Percentiles rank a stretch among this genome's conserved stretches.
phyloP scores from a whole-genome alignment of 2,329 filamentous ascomycete genomes.

The Epichloe uncinata region DNA sequence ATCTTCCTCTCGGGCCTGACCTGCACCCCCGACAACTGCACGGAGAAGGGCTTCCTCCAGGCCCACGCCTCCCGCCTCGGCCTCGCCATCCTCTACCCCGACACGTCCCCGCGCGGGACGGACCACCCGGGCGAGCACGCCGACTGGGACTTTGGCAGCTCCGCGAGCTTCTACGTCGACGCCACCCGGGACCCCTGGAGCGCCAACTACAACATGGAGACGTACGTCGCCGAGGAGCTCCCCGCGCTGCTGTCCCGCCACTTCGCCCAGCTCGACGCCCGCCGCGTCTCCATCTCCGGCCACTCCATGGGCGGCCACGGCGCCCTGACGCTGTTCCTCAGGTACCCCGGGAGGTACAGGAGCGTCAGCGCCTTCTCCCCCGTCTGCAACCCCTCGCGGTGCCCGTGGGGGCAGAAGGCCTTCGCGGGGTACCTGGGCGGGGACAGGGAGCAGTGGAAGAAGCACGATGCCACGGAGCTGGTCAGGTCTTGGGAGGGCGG shows the following conservation, averaged over 20 bases:
- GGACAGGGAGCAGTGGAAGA: constrained; percentile 64
- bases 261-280: constrained; percentile 57
- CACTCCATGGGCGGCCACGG: constrained; percentile 98
- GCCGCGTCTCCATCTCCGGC: constrained; percentile 70
- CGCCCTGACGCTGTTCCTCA: constrained; percentile 81
- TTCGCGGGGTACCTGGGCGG: constrained; percentile 82
- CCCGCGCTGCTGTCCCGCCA: constrained; percentile 58
- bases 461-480: constrained; percentile 86
- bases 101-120: constrained; percentile 83
- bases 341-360: constrained; percentile 81
- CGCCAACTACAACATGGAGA: constrained; percentile 84
- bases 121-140: constrained; percentile 76
- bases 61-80: constrained; percentile 63
- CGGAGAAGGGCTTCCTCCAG: constrained; percentile 84
- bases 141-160: constrained; percentile 79
- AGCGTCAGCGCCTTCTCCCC: constrained; percentile 84
- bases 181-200: constrained; percentile 63
- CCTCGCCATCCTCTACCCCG: constrained; percentile 88
- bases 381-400: constrained; percentile 72
- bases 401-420: constrained; percentile 92
- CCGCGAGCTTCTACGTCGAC: constrained; percentile 90
- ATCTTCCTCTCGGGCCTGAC: constrained; percentile 92
- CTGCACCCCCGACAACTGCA: constrained; percentile 79
- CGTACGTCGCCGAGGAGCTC: constrained; percentile 82
- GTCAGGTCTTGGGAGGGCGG: constrained; percentile 59